Evolutionary conservation across 139 green algal genomes (phyloP), one percentile per base, ranked within the genome.

Genomic region (Volvox reticuliferus): DNA sequence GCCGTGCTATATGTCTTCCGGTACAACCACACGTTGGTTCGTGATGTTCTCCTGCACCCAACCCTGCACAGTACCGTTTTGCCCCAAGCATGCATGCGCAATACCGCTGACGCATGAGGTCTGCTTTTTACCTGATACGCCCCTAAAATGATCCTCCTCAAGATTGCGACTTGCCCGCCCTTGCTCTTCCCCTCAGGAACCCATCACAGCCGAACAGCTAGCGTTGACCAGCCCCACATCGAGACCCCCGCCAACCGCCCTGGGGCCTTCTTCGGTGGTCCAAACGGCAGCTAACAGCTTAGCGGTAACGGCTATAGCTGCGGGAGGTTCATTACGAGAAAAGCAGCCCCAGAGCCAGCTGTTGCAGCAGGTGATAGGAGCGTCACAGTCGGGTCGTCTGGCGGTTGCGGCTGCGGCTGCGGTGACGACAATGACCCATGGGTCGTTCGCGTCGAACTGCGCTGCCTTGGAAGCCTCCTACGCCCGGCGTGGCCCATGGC

Each of bases 181-280:
- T 28, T 28, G 24, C 9, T 28, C 6, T 2, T 28, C 26, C 33
- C 2, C n/a, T 44, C 76, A 91, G 87, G 87, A 67, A 19, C 75
- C 87, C 33, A 91, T 91, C 62, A 50, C 75, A 12, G 2, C 75
- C 0, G 75, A 85, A n/a, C 76, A 91, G 33, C 76, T 91, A 35
- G 22, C 76, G 87, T 17, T 36, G 24, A 9, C 22, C 36, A 30
- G 20, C 36, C 21, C 71, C 21, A 79, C 71, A 1, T 14, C 71
- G 71, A 79, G 32, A 30, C 71, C 35, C 26, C 26, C 71, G 24
- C 26, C 71, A 18, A 79, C 30, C 22, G 9, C 44, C 44, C 44
- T 14, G 44, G 67, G 67, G 22, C 22, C 22, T 12, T 28, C 67
- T 26, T 28, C 67, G 67, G 67, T 3, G 67, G 22, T 3, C 2